Conservation (phyloP, 2,329 filamentous ascomycete genomes). For the Aspergillus chevalieri region DNA sequence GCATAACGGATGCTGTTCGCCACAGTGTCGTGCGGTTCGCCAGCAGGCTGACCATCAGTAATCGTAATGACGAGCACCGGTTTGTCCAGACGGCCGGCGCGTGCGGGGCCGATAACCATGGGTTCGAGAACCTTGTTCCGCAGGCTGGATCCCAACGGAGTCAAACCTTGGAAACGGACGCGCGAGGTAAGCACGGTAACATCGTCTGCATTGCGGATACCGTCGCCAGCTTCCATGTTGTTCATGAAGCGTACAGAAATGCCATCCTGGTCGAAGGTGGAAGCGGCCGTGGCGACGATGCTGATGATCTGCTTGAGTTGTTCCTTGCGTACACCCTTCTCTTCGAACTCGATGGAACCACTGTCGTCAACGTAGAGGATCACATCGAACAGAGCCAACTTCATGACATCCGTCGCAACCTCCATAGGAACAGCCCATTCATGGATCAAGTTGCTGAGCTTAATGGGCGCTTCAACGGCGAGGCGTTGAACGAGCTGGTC, state of each 20-base stretch:
- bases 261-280: slow-evolving; percentile 64
- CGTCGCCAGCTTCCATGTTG: slow-evolving; percentile 47
- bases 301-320: slow-evolving; percentile 60
- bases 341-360: slow-evolving; percentile 64
- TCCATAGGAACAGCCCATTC: slow-evolving; percentile 54
- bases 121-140: slow-evolving; percentile 59
- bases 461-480: slow-evolving; percentile 29
- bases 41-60: slow-evolving; percentile 61
- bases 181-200: slow-evolving; percentile 53
- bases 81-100: slow-evolving; percentile 52
- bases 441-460: slow-evolving; percentile 51
- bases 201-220: slow-evolving; percentile 53
- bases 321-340: slow-evolving; percentile 60
- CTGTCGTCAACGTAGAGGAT: slow-evolving; percentile 63
- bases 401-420: slow-evolving; percentile 58
- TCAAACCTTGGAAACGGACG: slow-evolving; percentile 60
- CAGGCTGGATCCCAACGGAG: slow-evolving; percentile 60
- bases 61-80: slow-evolving; percentile 61
- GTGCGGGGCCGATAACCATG: slow-evolving; percentile 50
- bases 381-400: slow-evolving; percentile 57
- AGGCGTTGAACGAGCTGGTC: slow-evolving; percentile 27
- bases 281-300: slow-evolving; percentile 58
- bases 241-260: slow-evolving; percentile 68
- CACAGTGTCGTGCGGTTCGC: slow-evolving; percentile 53
- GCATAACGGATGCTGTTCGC: slow-evolving; percentile 54